phyloP scores from a whole-genome alignment of 805 yeast species.

The Jamesozyma jinghongensis region DNA sequence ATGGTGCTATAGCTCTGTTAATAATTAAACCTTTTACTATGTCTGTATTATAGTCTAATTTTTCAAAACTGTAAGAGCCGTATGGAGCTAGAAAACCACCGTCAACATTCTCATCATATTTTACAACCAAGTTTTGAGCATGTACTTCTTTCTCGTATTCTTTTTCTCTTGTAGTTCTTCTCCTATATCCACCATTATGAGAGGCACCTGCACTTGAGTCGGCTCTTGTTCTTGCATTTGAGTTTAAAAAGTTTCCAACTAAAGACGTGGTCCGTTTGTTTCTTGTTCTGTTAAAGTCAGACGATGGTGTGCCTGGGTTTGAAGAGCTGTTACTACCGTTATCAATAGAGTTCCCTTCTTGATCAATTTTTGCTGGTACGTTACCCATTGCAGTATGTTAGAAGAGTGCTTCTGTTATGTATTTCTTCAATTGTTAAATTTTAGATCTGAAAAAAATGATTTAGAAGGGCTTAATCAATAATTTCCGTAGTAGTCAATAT shows the following conservation, averaged over 20 bases:
- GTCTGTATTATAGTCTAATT: conserved; percentile 62
- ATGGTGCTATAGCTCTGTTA: conserved; percentile 74
- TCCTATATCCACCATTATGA: conserved; percentile 17
- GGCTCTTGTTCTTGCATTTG: conserved; percentile 20
- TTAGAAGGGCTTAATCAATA: no score
- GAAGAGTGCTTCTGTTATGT: no score
- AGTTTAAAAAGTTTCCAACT: conserved; percentile 18
- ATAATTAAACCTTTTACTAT: conserved; percentile 65
- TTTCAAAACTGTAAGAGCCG: conserved; percentile 71
- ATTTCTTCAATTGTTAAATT: no score
- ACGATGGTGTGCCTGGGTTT: neutral
- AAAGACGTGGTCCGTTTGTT: conserved; percentile 22
- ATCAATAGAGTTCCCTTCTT: conserved; percentile 10
- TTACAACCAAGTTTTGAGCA: conserved; percentile 48
- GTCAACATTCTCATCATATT: conserved; percentile 66
- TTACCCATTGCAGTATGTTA: no score
- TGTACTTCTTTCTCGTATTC: conserved; percentile 45
- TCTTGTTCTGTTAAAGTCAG: conserved; percentile 5
- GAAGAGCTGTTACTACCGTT: conserved; percentile 1
- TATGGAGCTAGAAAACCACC: conserved; percentile 92
- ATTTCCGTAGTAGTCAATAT: no score
- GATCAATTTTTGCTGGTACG: conserved; percentile 38
- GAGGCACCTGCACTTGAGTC: conserved; percentile 10
- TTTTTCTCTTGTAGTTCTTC: conserved; percentile 44
- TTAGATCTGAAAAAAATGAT: no score